phyloP scores from a whole-genome alignment of 1,284 basidiomycete species.

The Athelia sp. region DNA sequence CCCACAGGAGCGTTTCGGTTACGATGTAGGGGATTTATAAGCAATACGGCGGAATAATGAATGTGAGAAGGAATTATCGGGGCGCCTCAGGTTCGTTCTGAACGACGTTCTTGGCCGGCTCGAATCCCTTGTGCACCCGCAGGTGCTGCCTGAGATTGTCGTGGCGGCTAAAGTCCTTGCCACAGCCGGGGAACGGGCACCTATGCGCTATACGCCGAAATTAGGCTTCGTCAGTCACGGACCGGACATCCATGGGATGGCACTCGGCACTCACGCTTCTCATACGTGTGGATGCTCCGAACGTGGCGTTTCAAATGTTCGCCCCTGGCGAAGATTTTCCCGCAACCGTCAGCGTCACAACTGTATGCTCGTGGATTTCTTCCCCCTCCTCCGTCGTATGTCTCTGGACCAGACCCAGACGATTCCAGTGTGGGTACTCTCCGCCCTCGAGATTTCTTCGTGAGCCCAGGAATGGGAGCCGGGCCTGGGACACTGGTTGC shows the following conservation, averaged over 20 bases:
- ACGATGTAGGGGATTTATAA: background rate
- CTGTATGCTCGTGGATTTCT: conserved; percentile 56
- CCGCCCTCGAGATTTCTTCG: conserved; percentile 68
- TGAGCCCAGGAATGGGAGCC: conserved; percentile 66
- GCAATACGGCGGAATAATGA: background rate
- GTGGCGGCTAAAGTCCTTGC: conserved; percentile 79
- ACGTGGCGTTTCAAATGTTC: conserved; percentile 80
- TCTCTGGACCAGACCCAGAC: conserved; percentile 28
- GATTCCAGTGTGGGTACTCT: conserved; percentile 58
- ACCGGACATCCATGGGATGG: conserved; percentile 1
- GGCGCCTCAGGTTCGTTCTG: background rate
- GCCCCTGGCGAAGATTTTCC: conserved; percentile 73
- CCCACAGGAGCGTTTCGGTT: background rate
- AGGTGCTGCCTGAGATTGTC: conserved; percentile 84
- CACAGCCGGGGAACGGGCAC: conserved; percentile 73
- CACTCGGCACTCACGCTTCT: conserved; percentile 75
- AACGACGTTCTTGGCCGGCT: conserved; percentile 17
- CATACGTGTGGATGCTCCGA: conserved; percentile 74
- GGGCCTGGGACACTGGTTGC: conserved; percentile 46
- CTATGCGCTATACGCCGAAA: conserved; percentile 52
- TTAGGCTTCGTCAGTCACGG: conserved; percentile 5
- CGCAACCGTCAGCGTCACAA: conserved; percentile 71
- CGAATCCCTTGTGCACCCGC: conserved; percentile 45
- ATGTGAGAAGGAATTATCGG: background rate
- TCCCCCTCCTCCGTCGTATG: conserved; percentile 20